Evolutionary conservation across 805 yeast genomes (phyloP).

Genomic region (Candida suzukii): DNA sequence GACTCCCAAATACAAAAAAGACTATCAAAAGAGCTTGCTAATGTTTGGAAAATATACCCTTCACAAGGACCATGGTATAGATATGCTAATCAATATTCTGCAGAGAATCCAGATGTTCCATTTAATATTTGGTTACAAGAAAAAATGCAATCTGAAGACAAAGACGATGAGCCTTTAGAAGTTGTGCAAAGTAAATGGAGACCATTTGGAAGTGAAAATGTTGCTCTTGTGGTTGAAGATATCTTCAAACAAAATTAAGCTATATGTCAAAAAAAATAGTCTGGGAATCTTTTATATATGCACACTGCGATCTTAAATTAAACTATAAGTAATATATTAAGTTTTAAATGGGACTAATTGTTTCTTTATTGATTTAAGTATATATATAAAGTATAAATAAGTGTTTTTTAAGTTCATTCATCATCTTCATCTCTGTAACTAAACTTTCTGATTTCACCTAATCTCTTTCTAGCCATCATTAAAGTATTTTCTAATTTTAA

Average conservation of each 20-base stretch:
- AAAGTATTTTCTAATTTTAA: slow-evolving; percentile 74
- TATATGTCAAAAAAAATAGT: no score
- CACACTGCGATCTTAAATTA: no score
- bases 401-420: slow-evolving; percentile 14
- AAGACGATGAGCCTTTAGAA: slow-evolving; percentile 3
- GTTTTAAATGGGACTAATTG: no score
- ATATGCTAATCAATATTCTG: slow-evolving; percentile 25
- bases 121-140: slow-evolving; percentile 14
- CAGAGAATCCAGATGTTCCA: slow-evolving; percentile 1
- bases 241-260: background rate
- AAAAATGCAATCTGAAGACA: background rate
- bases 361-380: no score
- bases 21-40: slow-evolving; percentile 17
- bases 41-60: slow-evolving; percentile 22
- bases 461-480: slow-evolving; percentile 63
- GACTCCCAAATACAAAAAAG: slow-evolving; percentile 6
- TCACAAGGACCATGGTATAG: slow-evolving; percentile 24
- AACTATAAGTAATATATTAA: no score
- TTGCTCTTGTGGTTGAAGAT: background rate
- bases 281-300: no score
- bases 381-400: background rate
- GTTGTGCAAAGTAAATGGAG: slow-evolving; percentile 2
- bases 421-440: slow-evolving; percentile 69
- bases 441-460: slow-evolving; percentile 78
- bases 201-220: background rate